phyloP scores from a whole-genome alignment of 1,284 basidiomycete genomes.

The Coriolopsis trogii region DNA sequence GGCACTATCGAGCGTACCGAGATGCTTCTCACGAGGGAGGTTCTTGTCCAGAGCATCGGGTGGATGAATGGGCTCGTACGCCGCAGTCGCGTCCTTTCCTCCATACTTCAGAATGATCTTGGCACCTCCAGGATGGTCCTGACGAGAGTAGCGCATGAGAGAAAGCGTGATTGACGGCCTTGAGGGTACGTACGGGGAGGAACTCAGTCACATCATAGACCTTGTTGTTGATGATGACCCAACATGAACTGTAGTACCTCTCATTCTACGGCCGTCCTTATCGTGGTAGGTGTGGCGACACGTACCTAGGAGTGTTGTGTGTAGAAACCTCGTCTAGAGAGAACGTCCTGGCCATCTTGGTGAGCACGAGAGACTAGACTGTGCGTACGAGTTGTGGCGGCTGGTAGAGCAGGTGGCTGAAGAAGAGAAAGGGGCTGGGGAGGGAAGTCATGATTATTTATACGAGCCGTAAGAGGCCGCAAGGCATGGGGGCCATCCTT shows the following conservation, averaged over 20 bases:
- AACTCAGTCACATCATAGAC: constrained; percentile 90
- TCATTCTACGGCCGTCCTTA: neutral
- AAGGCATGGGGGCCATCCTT: constrained; percentile 4
- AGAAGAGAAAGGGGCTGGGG: neutral
- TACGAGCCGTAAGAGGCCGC: too few species aligned
- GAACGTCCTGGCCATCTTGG: constrained; percentile 37
- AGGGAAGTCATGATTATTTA: constrained; percentile 6
- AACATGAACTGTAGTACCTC: constrained; percentile 66
- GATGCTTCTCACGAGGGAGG: constrained; percentile 65
- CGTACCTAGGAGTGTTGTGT: constrained; percentile 56
- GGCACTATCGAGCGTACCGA: constrained; percentile 66
- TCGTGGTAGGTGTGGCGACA: constrained; percentile 3
- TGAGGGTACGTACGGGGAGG: constrained; percentile 51
- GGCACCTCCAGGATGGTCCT: constrained; percentile 85
- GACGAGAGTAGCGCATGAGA: neutral
- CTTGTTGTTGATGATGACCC: constrained; percentile 82
- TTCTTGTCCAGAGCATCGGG: constrained; percentile 71
- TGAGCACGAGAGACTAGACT: neutral
- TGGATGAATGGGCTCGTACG: constrained; percentile 76
- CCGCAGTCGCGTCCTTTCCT: constrained; percentile 76
- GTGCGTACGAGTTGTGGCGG: neutral
- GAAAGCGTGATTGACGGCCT: neutral
- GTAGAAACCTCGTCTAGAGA: constrained; percentile 48
- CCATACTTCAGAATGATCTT: constrained; percentile 80
- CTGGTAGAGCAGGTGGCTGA: neutral